A percentile compares a stretch with the other conserved stretches of the same genome.
These are phyloP conservation scores for Starmera amethionina DNA, from an alignment of 805 yeast genomes.

Conservation along the genomic window DNA sequence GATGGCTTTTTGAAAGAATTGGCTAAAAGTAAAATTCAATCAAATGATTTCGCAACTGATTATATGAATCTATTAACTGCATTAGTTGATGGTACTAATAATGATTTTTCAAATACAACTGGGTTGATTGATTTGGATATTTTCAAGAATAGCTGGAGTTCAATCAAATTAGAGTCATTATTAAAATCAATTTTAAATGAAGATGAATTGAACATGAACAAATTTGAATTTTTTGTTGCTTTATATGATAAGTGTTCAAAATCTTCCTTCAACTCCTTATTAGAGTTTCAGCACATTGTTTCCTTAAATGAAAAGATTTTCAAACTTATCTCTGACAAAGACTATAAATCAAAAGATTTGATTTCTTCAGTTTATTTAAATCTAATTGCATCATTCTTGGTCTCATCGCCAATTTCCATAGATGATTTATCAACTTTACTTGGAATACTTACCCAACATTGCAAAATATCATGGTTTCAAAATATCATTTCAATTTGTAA, in stretches of 20 bases:
- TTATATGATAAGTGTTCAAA: conserved; percentile 8
- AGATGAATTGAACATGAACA: conserved; percentile 13
- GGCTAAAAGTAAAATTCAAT: conserved; percentile 11
- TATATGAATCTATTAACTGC: conserved; percentile 18
- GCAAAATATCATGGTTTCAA: conserved; percentile 6
- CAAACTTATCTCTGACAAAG: background rate
- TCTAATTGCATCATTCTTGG: conserved; percentile 12
- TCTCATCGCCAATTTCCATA: conserved; percentile 7
- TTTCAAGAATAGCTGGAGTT: conserved; percentile 20
- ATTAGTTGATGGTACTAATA: conserved; percentile 14
- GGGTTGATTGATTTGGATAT: conserved; percentile 14
- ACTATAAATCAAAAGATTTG: conserved; percentile 22
- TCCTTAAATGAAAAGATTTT: too few relatives aligned
- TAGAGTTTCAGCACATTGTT: too few relatives aligned
- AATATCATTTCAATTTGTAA: conserved; percentile 7
- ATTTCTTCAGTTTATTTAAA: conserved; percentile 18
- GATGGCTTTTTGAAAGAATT: conserved; percentile 20
- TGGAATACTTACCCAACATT: conserved; percentile 1
- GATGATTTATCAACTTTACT: conserved; percentile 9
- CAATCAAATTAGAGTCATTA: conserved; percentile 10
- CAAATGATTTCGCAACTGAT: conserved; percentile 2
- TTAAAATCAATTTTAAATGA: conserved; percentile 5
- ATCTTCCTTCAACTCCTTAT: too few relatives aligned
- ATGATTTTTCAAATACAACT: conserved; percentile 14
- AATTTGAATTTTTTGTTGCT: conserved; percentile 20